Percentiles rank a stretch among this genome's conserved stretches.
These are phyloP conservation scores for Lavandula angustifolia DNA, from an alignment of 257 asterid genomes.

Conservation along the genomic window DNA sequence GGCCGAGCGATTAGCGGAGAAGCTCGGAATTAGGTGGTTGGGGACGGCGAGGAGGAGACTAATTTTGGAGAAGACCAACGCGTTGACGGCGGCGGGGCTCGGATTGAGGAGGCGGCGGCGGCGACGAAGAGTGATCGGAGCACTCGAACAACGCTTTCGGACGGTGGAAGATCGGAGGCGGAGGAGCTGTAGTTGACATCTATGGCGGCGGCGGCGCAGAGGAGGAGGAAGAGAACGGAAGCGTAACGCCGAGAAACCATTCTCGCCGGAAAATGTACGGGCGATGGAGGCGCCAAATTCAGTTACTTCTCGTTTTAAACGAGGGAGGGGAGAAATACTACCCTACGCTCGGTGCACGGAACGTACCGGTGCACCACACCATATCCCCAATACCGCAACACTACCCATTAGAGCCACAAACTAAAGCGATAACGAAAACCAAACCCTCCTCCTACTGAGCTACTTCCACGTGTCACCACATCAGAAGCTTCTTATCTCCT, in stretches of 20 bases:
- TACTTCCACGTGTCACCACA: conserved; percentile 57
- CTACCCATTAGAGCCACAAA: conserved; percentile 39
- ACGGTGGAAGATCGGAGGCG: conserved; percentile 51
- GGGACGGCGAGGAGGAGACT: conserved; percentile 74
- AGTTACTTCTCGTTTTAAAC: conserved; percentile 27
- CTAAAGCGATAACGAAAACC: conserved; percentile 40
- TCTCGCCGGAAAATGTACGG: not conserved
- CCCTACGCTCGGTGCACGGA: too few relatives aligned
- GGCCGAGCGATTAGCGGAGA: conserved; percentile 65
- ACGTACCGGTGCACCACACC: conserved; percentile 12
- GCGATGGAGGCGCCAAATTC: conserved; percentile 32
- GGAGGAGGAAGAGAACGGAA: conserved; percentile 34
- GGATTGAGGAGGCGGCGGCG: conserved; percentile 68
- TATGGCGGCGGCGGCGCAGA: conserved; percentile 39
- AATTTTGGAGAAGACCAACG: conserved; percentile 83
- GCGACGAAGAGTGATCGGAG: conserved; percentile 48
- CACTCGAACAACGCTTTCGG: conserved; percentile 54
- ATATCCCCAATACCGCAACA: conserved; percentile 30
- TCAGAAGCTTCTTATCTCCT: conserved; percentile 58
- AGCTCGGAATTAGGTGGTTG: conserved; percentile 55
- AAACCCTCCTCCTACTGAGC: conserved; percentile 31
- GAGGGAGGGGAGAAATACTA: not conserved
- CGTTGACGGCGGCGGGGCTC: conserved; percentile 67
- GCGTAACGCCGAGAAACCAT: conserved; percentile 44
- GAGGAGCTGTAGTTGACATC: conserved; percentile 74